A percentile compares a stretch with the other conserved stretches of the same genome.
phyloP scores from a whole-genome alignment of 192 early-diverging fungal species.

The Rhizophagus sp. region DNA sequence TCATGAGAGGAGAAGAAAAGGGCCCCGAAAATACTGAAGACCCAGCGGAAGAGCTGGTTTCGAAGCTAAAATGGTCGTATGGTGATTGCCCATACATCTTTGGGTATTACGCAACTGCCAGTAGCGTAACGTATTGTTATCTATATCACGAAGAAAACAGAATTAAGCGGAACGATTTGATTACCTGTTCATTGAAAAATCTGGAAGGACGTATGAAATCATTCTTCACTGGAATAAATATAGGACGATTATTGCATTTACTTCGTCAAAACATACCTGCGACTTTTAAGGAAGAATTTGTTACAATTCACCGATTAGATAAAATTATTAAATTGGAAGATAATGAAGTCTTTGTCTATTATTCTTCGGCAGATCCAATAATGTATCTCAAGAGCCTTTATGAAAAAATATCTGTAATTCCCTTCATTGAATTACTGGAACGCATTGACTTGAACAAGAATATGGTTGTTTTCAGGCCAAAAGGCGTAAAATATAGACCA shows the following conservation, averaged over 20 bases:
- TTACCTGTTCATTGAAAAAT: background rate
- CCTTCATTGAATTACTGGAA: conserved; percentile 6
- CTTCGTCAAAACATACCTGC: conserved; percentile 11
- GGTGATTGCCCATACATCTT: too few species aligned
- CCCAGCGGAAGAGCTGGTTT: too few species aligned
- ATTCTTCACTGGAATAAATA: conserved; percentile 25
- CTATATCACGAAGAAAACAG: too few species aligned
- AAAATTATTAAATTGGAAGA: conserved; percentile 16
- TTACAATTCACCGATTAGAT: background rate
- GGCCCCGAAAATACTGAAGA: too few species aligned
- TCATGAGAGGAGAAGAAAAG: too few species aligned
- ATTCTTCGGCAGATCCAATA: background rate
- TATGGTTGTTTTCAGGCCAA: conserved; percentile 1
- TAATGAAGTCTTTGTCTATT: background rate
- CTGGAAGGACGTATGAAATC: conserved; percentile 12
- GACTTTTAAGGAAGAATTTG: too few species aligned
- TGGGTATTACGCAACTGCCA: too few species aligned
- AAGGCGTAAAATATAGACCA: conserved; percentile 12
- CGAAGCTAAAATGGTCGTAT: too few species aligned
- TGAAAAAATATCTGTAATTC: background rate
- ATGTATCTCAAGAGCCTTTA: background rate
- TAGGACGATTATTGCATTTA: conserved; percentile 9
- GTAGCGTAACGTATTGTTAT: too few species aligned
- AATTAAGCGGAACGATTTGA: background rate
- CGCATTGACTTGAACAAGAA: background rate